phyloP scores from a whole-genome alignment of 768 basidiomycete species.

The Symmetrospora coprosmae region DNA sequence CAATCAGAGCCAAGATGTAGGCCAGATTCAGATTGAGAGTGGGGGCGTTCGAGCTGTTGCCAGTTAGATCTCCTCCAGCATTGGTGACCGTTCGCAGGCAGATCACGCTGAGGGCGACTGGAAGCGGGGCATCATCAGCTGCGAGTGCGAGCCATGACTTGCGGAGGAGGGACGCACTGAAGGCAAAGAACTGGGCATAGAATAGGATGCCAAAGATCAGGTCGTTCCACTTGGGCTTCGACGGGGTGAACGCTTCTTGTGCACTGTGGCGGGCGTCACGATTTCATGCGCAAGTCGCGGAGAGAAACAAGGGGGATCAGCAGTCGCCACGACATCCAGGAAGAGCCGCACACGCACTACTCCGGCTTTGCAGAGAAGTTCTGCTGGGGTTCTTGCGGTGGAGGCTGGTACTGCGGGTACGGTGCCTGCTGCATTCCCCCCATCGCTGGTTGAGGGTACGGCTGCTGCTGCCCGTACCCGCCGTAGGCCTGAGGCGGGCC shows the following conservation, averaged over 20 bases:
- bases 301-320: neutral
- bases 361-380: neutral
- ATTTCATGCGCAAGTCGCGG: too few relatives aligned
- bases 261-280: slow-evolving; percentile 3
- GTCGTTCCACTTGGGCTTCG: slow-evolving; percentile 31
- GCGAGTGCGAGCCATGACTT: too few relatives aligned
- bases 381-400: slow-evolving; percentile 7
- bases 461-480: neutral
- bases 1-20: slow-evolving; percentile 28
- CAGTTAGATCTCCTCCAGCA: slow-evolving; percentile 21
- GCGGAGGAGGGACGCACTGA: too few relatives aligned
- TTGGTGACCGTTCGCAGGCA: slow-evolving; percentile 23
- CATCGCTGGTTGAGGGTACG: neutral
- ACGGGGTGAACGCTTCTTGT: slow-evolving; percentile 5
- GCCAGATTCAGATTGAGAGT: slow-evolving; percentile 21
- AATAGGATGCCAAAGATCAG: slow-evolving; percentile 28
- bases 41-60: slow-evolving; percentile 11
- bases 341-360: neutral
- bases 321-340: too few relatives aligned
- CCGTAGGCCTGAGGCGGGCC: neutral
- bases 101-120: slow-evolving; percentile 31
- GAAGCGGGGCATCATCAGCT: too few relatives aligned
- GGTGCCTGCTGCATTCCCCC: neutral
- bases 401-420: neutral
- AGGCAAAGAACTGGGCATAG: slow-evolving; percentile 31